Evolutionary conservation across 805 yeast species (phyloP), one percentile per base, ranked within the genome.

Genomic region (Saccharomycopsis fodiens): DNA sequence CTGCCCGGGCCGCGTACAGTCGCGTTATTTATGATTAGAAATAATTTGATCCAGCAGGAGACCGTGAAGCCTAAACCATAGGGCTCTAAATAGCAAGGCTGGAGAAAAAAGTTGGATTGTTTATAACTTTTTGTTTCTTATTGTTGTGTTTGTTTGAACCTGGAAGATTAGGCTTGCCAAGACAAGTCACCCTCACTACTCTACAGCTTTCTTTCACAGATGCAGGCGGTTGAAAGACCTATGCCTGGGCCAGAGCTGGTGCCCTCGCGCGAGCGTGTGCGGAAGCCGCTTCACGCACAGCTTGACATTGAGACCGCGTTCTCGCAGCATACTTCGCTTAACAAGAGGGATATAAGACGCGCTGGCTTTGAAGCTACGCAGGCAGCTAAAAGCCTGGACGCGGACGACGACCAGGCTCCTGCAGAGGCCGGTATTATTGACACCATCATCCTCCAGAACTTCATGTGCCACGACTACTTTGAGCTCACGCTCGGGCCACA

Each of bases 391-490:
- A 22, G 17, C 10, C 36, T 32, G n/a, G 43, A 16, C 13, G 16
- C 15, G 20, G 36, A 23, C 29, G 25, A 34, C 3, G 48, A 46
- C 31, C 16, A 22, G 5, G 16, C 57, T 2, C 66, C 69, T 2
- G 61, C 78, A 0, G 57, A 58, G 23, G 77, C 93, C 1, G 97
- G 96, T 8, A 77, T 78, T 35, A 80, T 89, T 35, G 74, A 75
- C 54, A 68, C 69, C 36, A 72, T 89, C 2, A 70, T 70, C 20
- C 64, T 89, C 36, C 71, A 73, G 49, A 86, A 87, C 64, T 87
- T 87, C 60, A 87, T 87, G 96, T 87, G 95, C 53, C 98, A 93
- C 59, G 82, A 78, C 39, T 76, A 85, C 45, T 85, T 93, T 56
- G 79, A 78, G 46, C 64, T 93, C 6, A 74, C 72, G 2, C 70